These are phyloP conservation scores for Hypoxylon rickii DNA, from an alignment of 495 filamentous ascomycete genomes.

Conservation along the genomic window DNA sequence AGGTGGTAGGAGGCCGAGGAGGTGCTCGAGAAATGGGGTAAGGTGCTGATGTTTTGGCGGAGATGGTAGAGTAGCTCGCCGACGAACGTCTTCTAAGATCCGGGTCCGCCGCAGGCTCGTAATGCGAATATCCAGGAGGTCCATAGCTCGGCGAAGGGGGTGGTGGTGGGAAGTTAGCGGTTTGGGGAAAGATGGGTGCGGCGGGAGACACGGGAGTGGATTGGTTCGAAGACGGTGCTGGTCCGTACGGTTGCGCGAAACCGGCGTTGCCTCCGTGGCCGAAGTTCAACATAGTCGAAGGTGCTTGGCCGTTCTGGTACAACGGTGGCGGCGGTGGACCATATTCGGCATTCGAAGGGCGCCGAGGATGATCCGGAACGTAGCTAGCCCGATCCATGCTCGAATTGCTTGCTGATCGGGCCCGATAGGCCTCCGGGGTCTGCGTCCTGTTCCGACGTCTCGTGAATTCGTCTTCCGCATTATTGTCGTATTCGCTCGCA, in stretches of 20 bases:
- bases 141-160: slow-evolving; percentile 34
- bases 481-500: slow-evolving; percentile 67
- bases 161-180: slow-evolving; percentile 24
- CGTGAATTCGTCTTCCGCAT: slow-evolving; percentile 65
- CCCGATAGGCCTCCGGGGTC: slow-evolving; percentile 68
- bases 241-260: slow-evolving; percentile 37
- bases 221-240: slow-evolving; percentile 29
- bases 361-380: slow-evolving; percentile 54
- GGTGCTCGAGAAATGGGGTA: slow-evolving; percentile 22
- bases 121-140: slow-evolving; percentile 28
- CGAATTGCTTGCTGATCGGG: slow-evolving; percentile 76
- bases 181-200: slow-evolving; percentile 32
- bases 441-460: slow-evolving; percentile 62
- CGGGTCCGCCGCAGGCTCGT: slow-evolving; percentile 31
- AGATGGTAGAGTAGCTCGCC: slow-evolving; percentile 33
- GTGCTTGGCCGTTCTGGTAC: slow-evolving; percentile 45
- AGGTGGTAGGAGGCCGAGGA: slow-evolving; percentile 20
- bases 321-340: slow-evolving; percentile 47
- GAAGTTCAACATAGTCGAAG: slow-evolving; percentile 41
- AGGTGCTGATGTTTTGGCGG: slow-evolving; percentile 26
- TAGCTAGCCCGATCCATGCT: slow-evolving; percentile 58
- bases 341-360: slow-evolving; percentile 62
- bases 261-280: slow-evolving; percentile 28
- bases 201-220: slow-evolving; percentile 39
- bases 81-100: slow-evolving; percentile 32